Percentiles rank a stretch among this genome's conserved stretches.
phyloP scores from a whole-genome alignment of 345 rosid species.

The Theobroma cacao region DNA sequence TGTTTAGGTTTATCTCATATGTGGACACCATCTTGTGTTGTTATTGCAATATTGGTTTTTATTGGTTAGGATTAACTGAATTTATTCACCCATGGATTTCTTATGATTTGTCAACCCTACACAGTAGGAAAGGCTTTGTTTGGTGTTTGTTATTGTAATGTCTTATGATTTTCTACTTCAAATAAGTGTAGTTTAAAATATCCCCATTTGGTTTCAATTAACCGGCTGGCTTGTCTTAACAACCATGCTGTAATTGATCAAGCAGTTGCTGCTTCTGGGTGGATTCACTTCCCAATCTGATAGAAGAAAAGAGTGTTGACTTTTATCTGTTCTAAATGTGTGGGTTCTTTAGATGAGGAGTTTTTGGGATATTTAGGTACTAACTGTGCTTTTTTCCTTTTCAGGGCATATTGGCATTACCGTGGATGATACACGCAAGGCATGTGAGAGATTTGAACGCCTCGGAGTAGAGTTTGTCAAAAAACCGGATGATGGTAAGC shows the following conservation, averaged over 20 bases:
- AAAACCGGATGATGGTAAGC: conserved; percentile 72
- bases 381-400: not conserved
- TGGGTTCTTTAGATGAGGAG: not conserved
- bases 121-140: not conserved
- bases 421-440: conserved; percentile 88
- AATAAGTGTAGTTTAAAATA: not conserved
- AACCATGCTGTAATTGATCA: not conserved
- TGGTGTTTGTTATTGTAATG: not conserved
- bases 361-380: not conserved
- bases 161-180: not conserved
- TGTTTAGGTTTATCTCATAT: not conserved
- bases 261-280: not conserved
- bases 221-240: not conserved
- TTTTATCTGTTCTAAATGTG: not conserved
- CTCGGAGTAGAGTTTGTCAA: conserved; percentile 94
- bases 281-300: not conserved
- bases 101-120: not conserved
- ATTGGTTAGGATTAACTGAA: not conserved
- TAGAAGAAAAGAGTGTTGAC: not conserved
- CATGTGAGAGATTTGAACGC: conserved; percentile 85
- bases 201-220: not conserved
- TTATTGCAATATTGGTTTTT: not conserved
- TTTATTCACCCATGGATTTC: not conserved
- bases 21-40: not conserved
- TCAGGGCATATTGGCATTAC: conserved; percentile 94